These are phyloP conservation scores for Dalbergia cultrata DNA, from an alignment of 306 rosid genomes.

Conservation along the genomic window DNA sequence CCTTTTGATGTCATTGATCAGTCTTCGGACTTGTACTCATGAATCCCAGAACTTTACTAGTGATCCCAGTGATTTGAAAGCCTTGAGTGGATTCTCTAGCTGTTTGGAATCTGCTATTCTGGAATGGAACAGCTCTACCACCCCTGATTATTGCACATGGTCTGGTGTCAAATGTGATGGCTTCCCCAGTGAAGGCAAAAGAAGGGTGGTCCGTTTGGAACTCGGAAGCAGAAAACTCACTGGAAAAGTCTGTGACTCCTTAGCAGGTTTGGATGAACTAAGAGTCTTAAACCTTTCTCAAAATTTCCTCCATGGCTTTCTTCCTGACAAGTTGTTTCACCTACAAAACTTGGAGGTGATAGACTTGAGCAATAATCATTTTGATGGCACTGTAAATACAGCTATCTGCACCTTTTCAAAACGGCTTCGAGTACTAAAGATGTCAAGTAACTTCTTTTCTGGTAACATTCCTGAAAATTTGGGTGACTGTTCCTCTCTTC, in stretches of 20 bases:
- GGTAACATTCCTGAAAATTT: slow-evolving; percentile 37
- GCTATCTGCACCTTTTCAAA: slow-evolving; percentile 20
- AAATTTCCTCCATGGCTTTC: slow-evolving; percentile 36
- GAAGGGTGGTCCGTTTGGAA: slow-evolving; percentile 36
- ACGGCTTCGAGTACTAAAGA: background rate
- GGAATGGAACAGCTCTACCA: slow-evolving; percentile 24
- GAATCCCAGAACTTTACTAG: slow-evolving; percentile 28
- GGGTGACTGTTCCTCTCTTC: slow-evolving; percentile 40
- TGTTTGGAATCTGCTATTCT: slow-evolving; percentile 35
- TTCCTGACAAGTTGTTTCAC: slow-evolving; percentile 43
- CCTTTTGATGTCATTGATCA: background rate
- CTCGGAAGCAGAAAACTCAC: slow-evolving; percentile 37
- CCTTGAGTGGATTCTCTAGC: slow-evolving; percentile 43
- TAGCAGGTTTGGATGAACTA: slow-evolving; percentile 45
- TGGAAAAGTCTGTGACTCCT: slow-evolving; percentile 40
- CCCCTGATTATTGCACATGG: slow-evolving; percentile 43
- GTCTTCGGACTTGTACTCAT: slow-evolving; percentile 12
- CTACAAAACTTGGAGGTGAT: slow-evolving; percentile 42
- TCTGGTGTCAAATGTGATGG: slow-evolving; percentile 44
- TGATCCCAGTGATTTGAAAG: slow-evolving; percentile 40
- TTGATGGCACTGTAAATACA: slow-evolving; percentile 31
- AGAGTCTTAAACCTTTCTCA: slow-evolving; percentile 45
- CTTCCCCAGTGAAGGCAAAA: background rate
- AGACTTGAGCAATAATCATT: slow-evolving; percentile 41
- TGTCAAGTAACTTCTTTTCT: slow-evolving; percentile 41